phyloP scores from a whole-genome alignment of 768 basidiomycete species.

The Tulasnella sp. region DNA sequence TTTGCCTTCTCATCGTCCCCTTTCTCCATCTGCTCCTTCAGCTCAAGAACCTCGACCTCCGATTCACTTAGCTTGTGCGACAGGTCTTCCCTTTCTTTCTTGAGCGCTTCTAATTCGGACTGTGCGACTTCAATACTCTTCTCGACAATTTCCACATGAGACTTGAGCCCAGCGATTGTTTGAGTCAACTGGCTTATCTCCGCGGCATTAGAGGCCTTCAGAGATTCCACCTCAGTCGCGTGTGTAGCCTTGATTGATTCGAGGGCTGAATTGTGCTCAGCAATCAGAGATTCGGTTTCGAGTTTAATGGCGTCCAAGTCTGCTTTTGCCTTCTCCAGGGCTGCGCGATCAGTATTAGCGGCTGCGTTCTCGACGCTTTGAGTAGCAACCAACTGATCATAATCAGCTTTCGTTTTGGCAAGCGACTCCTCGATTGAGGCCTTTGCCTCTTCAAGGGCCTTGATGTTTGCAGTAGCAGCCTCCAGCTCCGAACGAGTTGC shows the following conservation, averaged over 20 bases:
- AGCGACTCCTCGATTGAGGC: conserved; percentile 39
- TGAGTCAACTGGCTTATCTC: conserved; percentile 5
- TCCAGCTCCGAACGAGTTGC: conserved; percentile 39
- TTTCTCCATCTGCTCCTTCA: conserved; percentile 55
- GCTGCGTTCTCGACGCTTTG: conserved; percentile 33
- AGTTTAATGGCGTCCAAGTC: conserved; percentile 43
- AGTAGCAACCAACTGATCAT: conserved; percentile 31
- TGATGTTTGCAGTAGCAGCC: conserved; percentile 31
- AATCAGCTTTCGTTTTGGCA: conserved; percentile 36
- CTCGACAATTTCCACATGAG: conserved; percentile 11
- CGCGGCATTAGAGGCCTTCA: conserved; percentile 36
- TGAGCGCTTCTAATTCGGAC: conserved; percentile 39
- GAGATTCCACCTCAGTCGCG: conserved; percentile 32
- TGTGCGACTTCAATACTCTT: conserved; percentile 30
- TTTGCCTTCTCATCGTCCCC: conserved; percentile 45
- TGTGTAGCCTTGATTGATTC: conserved; percentile 26
- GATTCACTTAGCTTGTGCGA: conserved; percentile 62
- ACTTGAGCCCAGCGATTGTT: conserved; percentile 14
- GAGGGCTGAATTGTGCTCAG: conserved; percentile 37
- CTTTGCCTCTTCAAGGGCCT: conserved; percentile 28
- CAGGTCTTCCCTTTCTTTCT: conserved; percentile 54
- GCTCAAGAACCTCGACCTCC: conserved; percentile 67
- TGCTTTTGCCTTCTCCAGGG: conserved; percentile 47
- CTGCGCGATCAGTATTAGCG: conserved; percentile 49
- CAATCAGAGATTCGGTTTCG: conserved; percentile 40